These are phyloP conservation scores for Senna tora DNA, from an alignment of 306 rosid species.

Conservation along the genomic window DNA sequence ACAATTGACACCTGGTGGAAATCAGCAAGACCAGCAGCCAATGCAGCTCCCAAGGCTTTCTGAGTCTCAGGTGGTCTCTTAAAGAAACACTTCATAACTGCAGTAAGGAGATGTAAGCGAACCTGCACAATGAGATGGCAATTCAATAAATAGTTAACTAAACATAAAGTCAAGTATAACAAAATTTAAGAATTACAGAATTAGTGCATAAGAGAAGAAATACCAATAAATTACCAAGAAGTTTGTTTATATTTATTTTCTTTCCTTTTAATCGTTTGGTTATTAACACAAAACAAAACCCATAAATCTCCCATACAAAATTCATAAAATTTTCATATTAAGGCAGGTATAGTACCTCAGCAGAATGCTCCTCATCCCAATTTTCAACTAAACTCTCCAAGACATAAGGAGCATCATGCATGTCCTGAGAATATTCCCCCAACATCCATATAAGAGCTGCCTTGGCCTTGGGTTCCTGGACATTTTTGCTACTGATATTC, in stretches of 20 bases:
- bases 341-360: conserved; percentile 63
- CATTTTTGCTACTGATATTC: conserved; percentile 93
- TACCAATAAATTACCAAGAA: conserved; percentile 4
- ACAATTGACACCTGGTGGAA: conserved; percentile 76
- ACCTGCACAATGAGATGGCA: conserved; percentile 66
- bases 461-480: conserved; percentile 98
- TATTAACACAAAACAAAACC: conserved; percentile 11
- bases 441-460: conserved; percentile 99
- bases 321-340: conserved; percentile 22
- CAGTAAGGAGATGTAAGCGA: conserved; percentile 96
- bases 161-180: conserved; percentile 25
- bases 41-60: conserved; percentile 89
- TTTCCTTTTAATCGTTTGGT: not conserved
- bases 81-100: conserved; percentile 98
- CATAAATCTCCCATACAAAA: conserved; percentile 10
- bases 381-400: conserved; percentile 85
- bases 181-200: not conserved
- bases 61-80: conserved; percentile 98
- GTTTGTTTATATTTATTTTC: not conserved
- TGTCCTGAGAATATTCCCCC: conserved; percentile 97
- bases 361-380: conserved; percentile 97
- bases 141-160: conserved; percentile 26
- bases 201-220: conserved; percentile 17
- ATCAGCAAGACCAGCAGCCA: conserved; percentile 95
- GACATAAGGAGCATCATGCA: conserved; percentile 94